Base-by-base conservation (phyloP, 805 yeast genomes). In the Hanseniaspora valbyensis region DNA sequence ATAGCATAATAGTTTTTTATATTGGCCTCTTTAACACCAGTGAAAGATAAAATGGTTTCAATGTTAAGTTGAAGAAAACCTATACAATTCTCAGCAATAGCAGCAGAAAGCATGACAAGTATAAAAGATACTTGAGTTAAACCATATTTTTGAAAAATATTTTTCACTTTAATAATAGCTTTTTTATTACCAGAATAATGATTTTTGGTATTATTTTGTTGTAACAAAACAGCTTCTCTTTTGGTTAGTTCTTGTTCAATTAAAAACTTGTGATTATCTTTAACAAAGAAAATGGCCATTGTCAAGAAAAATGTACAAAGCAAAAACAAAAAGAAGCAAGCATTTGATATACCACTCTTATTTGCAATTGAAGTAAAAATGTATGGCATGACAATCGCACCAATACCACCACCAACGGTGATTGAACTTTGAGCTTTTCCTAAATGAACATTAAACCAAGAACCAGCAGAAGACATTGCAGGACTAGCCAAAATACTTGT, bases 261-360 rank as follows among this genome's bases (percentile, higher is more conserved):
- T 30, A 37, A 60, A 44, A 30, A 46, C 9, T 39, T 26, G 10
- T 63, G 54, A 52, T 73, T 61, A 42, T 69, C 73, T 37, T 53
- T 61, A 4, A 65, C 61, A 13, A 67, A 54, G 0, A 57, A 26
- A 2, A 60, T 42, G 1, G 69, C 60, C 16, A 60, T 28, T 1
- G 56, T 10, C 9, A 64, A 57, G 32, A 62, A 57, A 8, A 41
- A 46, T 24, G 53, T 22, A 42, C 70, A 68, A 10, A 75, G 57
- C 54, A 76, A 68, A 0, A 74, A 75, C 42, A 75, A 61, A 16
- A 69, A 63, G 38, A 80, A 65, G 42, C 72, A 65, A 3, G 76
- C 71, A 81, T 80, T 75, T 12, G 64, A 66, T 54, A 73, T 74
- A 2, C 80, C 80, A 21, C 73, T 68, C 13, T 59, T 55, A 9